Percentiles rank a stretch among this genome's conserved stretches.
Evolutionary conservation across 495 filamentous ascomycete species (phyloP).

Genomic region (Astrothelium macrocarpum): DNA sequence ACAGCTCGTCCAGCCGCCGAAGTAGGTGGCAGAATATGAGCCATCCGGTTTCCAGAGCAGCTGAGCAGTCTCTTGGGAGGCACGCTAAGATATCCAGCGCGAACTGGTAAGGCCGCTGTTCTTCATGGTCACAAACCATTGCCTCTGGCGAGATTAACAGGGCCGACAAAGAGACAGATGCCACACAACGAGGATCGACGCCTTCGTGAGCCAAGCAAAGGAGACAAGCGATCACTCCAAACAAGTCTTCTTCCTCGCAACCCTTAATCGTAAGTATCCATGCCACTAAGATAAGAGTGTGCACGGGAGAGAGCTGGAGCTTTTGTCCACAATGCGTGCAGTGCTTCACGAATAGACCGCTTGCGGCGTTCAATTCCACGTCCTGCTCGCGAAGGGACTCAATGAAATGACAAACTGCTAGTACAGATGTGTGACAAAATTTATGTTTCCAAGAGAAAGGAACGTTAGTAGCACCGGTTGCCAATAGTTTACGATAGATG

Average conservation of each 20-base stretch:
- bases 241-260: conserved; percentile 31
- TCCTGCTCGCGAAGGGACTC: not conserved
- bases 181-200: conserved; percentile 17
- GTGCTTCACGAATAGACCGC: conserved; percentile 31
- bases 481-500: not conserved
- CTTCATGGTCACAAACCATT: not conserved
- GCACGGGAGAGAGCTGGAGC: conserved; percentile 32
- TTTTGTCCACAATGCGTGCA: conserved; percentile 30
- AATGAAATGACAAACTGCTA: conserved; percentile 13
- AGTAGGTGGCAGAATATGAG: not conserved
- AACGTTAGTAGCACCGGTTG: not conserved
- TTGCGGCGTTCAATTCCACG: conserved; percentile 24
- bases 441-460: conserved; percentile 17
- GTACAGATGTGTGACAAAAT: conserved; percentile 16
- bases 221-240: conserved; percentile 34
- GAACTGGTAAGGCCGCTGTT: not conserved
- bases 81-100: not conserved
- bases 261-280: conserved; percentile 29
- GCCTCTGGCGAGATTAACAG: not conserved
- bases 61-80: too few relatives aligned
- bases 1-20: not conserved
- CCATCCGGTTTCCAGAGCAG: not conserved
- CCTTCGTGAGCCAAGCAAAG: conserved; percentile 31
- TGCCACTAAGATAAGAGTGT: conserved; percentile 30
- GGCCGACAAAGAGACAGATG: not conserved